phyloP scores from a whole-genome alignment of 306 rosid genomes.

The Trifolium dubium region DNA sequence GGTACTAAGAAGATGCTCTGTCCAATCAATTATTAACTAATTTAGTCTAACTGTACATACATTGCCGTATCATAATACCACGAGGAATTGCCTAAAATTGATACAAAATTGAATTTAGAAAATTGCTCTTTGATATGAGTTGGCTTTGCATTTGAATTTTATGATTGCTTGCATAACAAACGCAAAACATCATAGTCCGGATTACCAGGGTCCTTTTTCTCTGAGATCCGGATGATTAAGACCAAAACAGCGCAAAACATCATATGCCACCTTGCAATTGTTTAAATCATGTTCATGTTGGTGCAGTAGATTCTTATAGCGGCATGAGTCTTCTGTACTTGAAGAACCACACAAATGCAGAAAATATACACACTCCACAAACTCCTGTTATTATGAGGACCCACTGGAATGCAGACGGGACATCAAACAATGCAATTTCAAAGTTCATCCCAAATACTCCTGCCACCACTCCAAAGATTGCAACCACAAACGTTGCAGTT shows the following conservation, averaged over 20 bases:
- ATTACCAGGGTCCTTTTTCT: not conserved
- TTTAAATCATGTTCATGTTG: slow-evolving; percentile 32
- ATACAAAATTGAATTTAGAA: slow-evolving; percentile 46
- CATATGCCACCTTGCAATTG: slow-evolving; percentile 3
- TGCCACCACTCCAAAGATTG: slow-evolving; percentile 96
- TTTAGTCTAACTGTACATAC: slow-evolving; percentile 22
- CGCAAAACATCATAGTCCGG: slow-evolving; percentile 3
- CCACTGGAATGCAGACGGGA: slow-evolving; percentile 80
- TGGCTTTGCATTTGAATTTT: slow-evolving; percentile 27
- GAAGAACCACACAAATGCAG: slow-evolving; percentile 95
- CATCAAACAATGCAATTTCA: slow-evolving; percentile 62
- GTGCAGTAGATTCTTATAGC: slow-evolving; percentile 56
- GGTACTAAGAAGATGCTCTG: slow-evolving; percentile 17
- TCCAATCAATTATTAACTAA: slow-evolving; percentile 33
- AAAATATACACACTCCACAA: slow-evolving; percentile 71
- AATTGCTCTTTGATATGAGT: slow-evolving; percentile 41
- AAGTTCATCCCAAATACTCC: slow-evolving; percentile 98
- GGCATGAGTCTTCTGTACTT: slow-evolving; percentile 95
- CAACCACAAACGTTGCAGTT: slow-evolving; percentile 95
- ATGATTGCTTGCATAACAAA: slow-evolving; percentile 28
- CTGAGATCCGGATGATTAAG: not conserved
- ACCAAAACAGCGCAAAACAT: slow-evolving; percentile 27
- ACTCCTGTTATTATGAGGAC: slow-evolving; percentile 82
- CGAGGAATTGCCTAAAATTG: slow-evolving; percentile 34
- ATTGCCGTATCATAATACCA: slow-evolving; percentile 18